Evolutionary conservation across 345 rosid species (phyloP), one percentile per base, ranked within the genome.

Genomic region (Punica granatum): DNA sequence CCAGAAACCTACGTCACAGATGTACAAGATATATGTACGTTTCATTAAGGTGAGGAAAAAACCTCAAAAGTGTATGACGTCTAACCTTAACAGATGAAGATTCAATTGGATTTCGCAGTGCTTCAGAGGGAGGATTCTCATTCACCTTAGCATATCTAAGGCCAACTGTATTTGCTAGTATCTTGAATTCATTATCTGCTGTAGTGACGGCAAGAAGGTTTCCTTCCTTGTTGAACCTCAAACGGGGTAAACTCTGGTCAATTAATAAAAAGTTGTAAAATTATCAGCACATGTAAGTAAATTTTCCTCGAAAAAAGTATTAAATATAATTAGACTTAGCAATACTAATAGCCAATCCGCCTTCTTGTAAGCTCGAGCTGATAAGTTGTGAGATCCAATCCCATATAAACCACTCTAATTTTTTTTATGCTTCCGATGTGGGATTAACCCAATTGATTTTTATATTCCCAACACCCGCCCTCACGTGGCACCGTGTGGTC

Each of bases 151-250:
- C 54, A 67, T 82, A 82, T 77, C 83, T 83, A 62, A 76, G 82
- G 36, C 98, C 98, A 48, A 72, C 80, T 56, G 88, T 42, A 73
- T 87, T 92, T 58, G 90, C 89, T 64, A 92, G 89, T 76, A 92
- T 90, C 84, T 92, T 92, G 73, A 92, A 87, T 64, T 97, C 98
- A 70, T 83, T 81, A 80, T 92, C 96, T 48, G 87, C 90, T 3
- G 92, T 92, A 42, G 85, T 82, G 71, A 90, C 98, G 54, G 93
- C 97, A 35, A 92, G 92, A 74, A 92, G 89, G 80, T 80, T 87
- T 63, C 97, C 98, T 65, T 92, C 96, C 81, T 80, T 90, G 69
- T 83, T 92, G 79, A 92, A 90, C 72, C 84, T 87, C 83, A 92
- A 73, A 65, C 86, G 82, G 41, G 98, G 97, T 75, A 80, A 76